Conservation (phyloP, 257 asterid species). For the Solanum medicagineum region DNA sequence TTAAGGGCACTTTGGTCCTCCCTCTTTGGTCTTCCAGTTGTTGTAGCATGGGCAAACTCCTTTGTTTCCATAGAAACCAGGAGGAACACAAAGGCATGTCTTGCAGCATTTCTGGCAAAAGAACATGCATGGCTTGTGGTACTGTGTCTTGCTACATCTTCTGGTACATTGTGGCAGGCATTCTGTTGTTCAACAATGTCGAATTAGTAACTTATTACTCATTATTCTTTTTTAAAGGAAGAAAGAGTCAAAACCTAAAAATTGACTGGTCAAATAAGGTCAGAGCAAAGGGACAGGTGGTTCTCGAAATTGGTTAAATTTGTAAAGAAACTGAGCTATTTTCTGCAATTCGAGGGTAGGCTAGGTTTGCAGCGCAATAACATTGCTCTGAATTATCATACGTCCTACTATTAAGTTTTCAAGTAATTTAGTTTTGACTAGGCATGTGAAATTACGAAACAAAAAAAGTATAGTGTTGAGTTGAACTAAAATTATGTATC, state of each 20-base stretch:
- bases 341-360: not conserved
- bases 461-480: too few relatives aligned
- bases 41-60: constrained; percentile 26
- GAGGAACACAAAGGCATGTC: constrained; percentile 56
- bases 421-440: too few relatives aligned
- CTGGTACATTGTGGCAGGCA: constrained; percentile 20
- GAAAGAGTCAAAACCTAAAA: not conserved
- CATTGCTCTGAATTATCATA: not conserved
- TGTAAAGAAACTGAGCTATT: not conserved
- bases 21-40: constrained; percentile 51
- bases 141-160: constrained; percentile 32
- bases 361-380: not conserved
- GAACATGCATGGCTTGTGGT: constrained; percentile 24
- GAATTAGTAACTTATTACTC: not conserved
- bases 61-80: constrained; percentile 49
- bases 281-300: not conserved
- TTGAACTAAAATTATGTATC: too few relatives aligned
- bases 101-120: constrained; percentile 45
- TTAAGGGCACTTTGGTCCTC: constrained; percentile 54
- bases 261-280: not conserved
- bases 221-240: too few relatives aligned
- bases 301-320: not conserved
- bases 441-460: too few relatives aligned
- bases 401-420: too few relatives aligned
- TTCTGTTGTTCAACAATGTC: constrained; percentile 11